These are phyloP conservation scores for Globisporangium middletonii DNA, from an alignment of 352 stramenopile species.

Conservation along the genomic window DNA sequence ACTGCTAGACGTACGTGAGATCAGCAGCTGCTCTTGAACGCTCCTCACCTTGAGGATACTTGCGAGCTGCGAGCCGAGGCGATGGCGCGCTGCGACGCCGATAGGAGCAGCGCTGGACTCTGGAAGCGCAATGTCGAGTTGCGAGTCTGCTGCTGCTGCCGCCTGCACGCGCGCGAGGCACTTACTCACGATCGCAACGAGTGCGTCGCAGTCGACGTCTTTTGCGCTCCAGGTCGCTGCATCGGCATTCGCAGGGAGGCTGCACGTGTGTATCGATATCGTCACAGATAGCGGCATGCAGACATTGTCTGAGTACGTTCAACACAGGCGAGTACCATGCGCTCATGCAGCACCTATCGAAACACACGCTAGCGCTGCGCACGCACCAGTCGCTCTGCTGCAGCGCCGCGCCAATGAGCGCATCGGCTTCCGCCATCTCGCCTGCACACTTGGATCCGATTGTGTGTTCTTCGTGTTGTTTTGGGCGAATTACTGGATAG, in stretches of 20 bases:
- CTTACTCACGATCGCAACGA: slow-evolving; percentile 41
- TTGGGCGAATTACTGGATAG: neutral
- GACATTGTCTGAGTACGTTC: no score
- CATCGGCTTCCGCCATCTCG: slow-evolving; percentile 36
- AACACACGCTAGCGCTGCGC: neutral
- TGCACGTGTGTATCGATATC: neutral
- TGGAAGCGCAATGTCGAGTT: slow-evolving; percentile 23
- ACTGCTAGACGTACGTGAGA: neutral
- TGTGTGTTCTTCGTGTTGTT: slow-evolving; percentile 2
- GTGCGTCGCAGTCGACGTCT: slow-evolving; percentile 32
- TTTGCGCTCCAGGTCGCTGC: slow-evolving; percentile 12
- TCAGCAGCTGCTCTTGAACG: no score
- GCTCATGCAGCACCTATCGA: no score
- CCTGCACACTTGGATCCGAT: neutral
- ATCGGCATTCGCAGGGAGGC: neutral
- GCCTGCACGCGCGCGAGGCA: slow-evolving; percentile 37
- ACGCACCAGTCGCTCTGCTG: slow-evolving; percentile 42
- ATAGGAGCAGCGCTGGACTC: slow-evolving; percentile 18
- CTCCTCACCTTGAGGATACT: slow-evolving; percentile 74
- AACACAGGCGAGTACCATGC: no score
- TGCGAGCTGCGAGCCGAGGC: slow-evolving; percentile 64
- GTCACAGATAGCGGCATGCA: neutral
- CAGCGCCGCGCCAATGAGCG: slow-evolving; percentile 40
- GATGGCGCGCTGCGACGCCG: slow-evolving; percentile 69
- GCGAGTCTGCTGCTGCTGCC: slow-evolving; percentile 6